Base-by-base conservation (phyloP, 2,329 filamentous ascomycete species). In the Dactylellina cionopaga region DNA sequence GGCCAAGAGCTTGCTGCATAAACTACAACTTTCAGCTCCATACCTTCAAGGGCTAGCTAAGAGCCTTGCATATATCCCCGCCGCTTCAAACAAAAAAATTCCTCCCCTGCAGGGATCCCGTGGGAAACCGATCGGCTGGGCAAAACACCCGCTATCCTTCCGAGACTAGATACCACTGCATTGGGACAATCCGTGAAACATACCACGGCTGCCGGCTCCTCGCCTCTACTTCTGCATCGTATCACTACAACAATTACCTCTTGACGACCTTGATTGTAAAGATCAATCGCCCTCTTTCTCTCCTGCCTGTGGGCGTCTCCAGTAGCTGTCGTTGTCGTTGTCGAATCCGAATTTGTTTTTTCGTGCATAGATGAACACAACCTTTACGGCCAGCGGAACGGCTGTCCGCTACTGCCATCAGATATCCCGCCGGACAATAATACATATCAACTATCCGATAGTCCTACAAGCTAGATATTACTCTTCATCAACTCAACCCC, bases 301-400 rank as follows among this genome's bases (percentile, higher is more conserved):
- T 19, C 51, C 19, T 13, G 19, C 17, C 5, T 43, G 19, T 27
- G 33, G 19, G 33, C 19, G 17, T 43, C 22, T 22, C 41, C 56
- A 19, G 33, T 24, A 27, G 6, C 22, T 17, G 29, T 35, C 31
- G 6, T 35, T 13, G 19, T 22, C 22, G 49, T 3, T 54, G 17
- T 17, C 39, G 17, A 13, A 59, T 15, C n/a, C n/a, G 11, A 19
- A 44, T 19, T 44, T 17, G 11, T 22, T 17, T 7, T 41, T 31
- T 33, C 47, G n/a, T 29, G 4, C 17, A 43, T 59, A 55, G 65
- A 70, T 70, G 65, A 63, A n/a, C 56, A 54, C 56, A 17, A 11
- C 55, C 5, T 56, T 63, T n/a, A 47, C 47, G 41, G 56, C 46
- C 41, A 13, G 56, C 56, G 65, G 65, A 25, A 51, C 41, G 35